These are phyloP conservation scores for Talaromyces sp. DNA, from an alignment of 2,329 filamentous ascomycete genomes.

Conservation along the genomic window DNA sequence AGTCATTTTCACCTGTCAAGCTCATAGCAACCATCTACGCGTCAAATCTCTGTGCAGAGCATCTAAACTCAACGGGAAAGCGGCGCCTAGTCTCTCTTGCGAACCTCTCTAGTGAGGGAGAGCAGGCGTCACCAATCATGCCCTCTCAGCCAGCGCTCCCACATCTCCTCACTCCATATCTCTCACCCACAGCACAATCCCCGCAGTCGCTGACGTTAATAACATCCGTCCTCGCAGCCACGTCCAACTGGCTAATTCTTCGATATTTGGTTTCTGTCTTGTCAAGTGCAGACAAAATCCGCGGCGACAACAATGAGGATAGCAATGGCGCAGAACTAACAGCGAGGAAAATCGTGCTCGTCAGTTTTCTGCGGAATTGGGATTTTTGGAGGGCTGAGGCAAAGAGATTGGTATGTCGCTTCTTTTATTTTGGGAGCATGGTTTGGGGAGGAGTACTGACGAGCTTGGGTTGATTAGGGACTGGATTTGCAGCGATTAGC, in stretches of 20 bases:
- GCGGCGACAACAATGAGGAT: background rate
- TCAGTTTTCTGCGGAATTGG: constrained; percentile 76
- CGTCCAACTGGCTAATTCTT: constrained; percentile 53
- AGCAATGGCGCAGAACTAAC: constrained; percentile 20
- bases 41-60: background rate
- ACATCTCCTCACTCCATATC: constrained; percentile 19
- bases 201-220: constrained; percentile 36
- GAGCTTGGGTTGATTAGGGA: constrained; percentile 43
- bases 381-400: constrained; percentile 72
- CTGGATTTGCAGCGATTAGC: constrained; percentile 62
- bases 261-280: constrained; percentile 48
- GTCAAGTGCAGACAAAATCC: constrained; percentile 10
- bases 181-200: constrained; percentile 12
- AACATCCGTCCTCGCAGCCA: constrained; percentile 41
- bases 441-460: background rate
- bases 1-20: background rate
- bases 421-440: background rate
- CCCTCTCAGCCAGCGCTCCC: constrained; percentile 36
- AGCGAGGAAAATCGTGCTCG: constrained; percentile 57
- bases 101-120: background rate
- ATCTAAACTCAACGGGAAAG: background rate
- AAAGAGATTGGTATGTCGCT: constrained; percentile 56
- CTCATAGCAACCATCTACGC: background rate
- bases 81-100: background rate
- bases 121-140: constrained; percentile 16